phyloP scores from a whole-genome alignment of 2,329 filamentous ascomycete genomes.

The Botrytis aclada region DNA sequence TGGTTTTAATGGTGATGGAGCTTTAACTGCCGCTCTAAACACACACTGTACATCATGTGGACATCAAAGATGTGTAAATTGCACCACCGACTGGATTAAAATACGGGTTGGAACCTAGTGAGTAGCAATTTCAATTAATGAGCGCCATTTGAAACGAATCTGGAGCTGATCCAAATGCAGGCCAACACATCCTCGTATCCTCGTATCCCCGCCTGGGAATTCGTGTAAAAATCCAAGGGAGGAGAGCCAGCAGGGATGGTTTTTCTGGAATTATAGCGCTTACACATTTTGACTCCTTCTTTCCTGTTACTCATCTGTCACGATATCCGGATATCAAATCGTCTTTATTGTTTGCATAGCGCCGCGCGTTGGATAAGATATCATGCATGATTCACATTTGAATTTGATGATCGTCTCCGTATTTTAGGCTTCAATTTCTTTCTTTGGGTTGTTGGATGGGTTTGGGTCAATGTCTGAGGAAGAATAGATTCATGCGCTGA shows the following conservation, averaged over 20 bases:
- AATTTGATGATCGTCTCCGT: neutral
- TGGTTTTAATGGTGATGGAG: neutral
- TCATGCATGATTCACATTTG: neutral
- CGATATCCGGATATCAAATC: neutral
- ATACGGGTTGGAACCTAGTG: neutral
- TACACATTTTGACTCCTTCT: neutral
- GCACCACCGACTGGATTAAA: neutral
- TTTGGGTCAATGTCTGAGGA: neutral
- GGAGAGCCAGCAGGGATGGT: neutral
- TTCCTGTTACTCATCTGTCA: neutral
- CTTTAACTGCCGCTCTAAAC: neutral
- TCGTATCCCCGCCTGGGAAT: neutral
- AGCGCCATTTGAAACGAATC: neutral
- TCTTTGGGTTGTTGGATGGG: neutral
- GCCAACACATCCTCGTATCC: neutral
- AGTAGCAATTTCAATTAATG: neutral
- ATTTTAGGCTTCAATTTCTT: neutral
- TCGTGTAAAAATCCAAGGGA: neutral
- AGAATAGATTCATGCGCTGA: neutral
- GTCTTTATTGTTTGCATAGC: slow-evolving; percentile 2
- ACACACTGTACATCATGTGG: neutral
- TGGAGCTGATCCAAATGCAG: neutral
- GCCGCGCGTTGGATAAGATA: neutral
- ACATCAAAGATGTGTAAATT: neutral
- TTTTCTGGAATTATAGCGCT: neutral